A percentile compares a stretch with the other conserved stretches of the same genome.
Conservation (phyloP, 495 filamentous ascomycete genomes). For the Tricharina praecox region DNA sequence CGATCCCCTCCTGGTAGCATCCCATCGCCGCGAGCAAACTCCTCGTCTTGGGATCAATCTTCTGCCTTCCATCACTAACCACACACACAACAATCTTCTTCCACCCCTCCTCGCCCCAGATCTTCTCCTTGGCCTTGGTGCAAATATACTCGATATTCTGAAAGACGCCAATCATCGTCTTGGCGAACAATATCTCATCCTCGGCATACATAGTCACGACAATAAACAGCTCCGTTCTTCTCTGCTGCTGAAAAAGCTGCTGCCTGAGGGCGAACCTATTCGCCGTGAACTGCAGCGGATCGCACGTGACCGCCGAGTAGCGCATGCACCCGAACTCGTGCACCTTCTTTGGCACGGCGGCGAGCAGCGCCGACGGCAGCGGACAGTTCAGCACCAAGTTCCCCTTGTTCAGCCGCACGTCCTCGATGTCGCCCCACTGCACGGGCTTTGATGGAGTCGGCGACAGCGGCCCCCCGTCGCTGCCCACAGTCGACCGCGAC, state of each 20-base stretch:
- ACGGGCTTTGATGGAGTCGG: not conserved
- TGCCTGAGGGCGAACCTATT: slow-evolving; percentile 83
- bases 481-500: slow-evolving; percentile 36
- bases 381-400: slow-evolving; percentile 94
- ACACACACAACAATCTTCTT: slow-evolving; percentile 97
- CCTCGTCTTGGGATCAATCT: slow-evolving; percentile 85
- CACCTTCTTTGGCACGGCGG: slow-evolving; percentile 54
- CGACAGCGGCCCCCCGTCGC: slow-evolving; percentile 28
- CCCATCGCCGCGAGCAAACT: slow-evolving; percentile 89
- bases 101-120: slow-evolving; percentile 95
- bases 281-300: slow-evolving; percentile 67
- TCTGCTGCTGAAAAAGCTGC: slow-evolving; percentile 71
- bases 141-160: slow-evolving; percentile 98
- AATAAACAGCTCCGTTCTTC: slow-evolving; percentile 89
- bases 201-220: slow-evolving; percentile 88
- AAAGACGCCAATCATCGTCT: slow-evolving; percentile 94
- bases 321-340: slow-evolving; percentile 93
- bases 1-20: slow-evolving; percentile 90
- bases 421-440: slow-evolving; percentile 46
- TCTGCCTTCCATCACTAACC: slow-evolving; percentile 94
- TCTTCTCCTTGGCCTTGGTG: slow-evolving; percentile 93
- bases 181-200: slow-evolving; percentile 84
- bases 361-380: slow-evolving; percentile 67
- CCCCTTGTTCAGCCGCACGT: slow-evolving; percentile 83
- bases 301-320: slow-evolving; percentile 86